Evolutionary conservation across 148 eudicot species (phyloP), one percentile per base, ranked within the genome.

Genomic region (Rhododendron henanense): DNA sequence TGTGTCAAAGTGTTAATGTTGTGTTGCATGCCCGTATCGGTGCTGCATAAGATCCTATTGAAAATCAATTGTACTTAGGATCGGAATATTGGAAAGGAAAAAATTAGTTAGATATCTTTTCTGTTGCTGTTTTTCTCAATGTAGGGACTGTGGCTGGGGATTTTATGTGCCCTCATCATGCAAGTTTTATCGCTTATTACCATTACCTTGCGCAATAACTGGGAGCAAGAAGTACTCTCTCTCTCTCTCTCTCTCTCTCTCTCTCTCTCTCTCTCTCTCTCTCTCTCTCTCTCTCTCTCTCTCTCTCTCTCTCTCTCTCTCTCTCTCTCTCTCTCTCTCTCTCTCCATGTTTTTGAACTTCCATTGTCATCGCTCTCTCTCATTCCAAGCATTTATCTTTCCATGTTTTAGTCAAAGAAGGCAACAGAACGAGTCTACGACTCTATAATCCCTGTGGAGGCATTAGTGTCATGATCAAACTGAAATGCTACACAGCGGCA

Each of bases 111-210:
- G 50, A 47, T 47, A 47, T 33, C 82, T 51, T 61, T 50, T 63
- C 50, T 65, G 15, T 10, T 77, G 41, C 25, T 67, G 5, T 16
- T 63, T 41, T 75, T 50, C n/a, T n/a, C 80, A 48, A 39, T 37
- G 81, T 65, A 94, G 98, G 98, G 96, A 53, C 90, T 96, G 6
- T 96, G 98, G 98, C 55, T 92, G 82, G 98, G 97, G 63, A 93
- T 94, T 31, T 81, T 94, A 3, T 93, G 93, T 82, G 98, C 95
- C 33, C 90, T 96, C 67, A 6, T 87, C 28, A 90, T 96, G 78
- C 98, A 96, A 92, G 91, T 88, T 59, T 80, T 83, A 39, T 94
- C 89, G n/a, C 94, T 96, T 73, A 84, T 93, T 65, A 65, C 67
- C 88, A 82, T 94, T 39, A 93, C 91, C 3, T 31, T 91, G 13